A percentile compares a stretch with the other conserved stretches of the same genome.
These are phyloP conservation scores for Echinosophora koreensis DNA, from an alignment of 306 rosid genomes.

Conservation along the genomic window DNA sequence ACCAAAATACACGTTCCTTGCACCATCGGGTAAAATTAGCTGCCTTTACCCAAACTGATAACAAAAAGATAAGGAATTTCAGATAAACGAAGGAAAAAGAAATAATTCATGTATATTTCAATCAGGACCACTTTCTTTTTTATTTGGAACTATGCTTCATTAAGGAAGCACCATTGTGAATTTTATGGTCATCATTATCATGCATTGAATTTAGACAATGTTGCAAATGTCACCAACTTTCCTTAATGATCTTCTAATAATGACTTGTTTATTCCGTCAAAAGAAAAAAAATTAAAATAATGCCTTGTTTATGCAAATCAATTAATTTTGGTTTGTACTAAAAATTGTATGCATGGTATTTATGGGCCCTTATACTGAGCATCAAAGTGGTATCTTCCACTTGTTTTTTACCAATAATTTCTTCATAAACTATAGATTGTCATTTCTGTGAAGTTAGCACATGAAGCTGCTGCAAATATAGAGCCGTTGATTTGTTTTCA, in stretches of 20 bases:
- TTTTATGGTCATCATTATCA: background rate
- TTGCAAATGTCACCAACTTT: background rate
- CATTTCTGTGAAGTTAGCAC: slow-evolving; percentile 38
- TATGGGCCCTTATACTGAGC: slow-evolving; percentile 23
- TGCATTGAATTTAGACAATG: background rate
- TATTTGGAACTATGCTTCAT: background rate
- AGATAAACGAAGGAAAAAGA: background rate
- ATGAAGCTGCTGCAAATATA: slow-evolving; percentile 39
- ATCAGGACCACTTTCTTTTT: slow-evolving; percentile 4
- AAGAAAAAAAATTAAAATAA: no score
- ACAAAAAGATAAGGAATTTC: background rate
- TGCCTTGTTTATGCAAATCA: slow-evolving; percentile 5
- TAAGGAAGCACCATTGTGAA: slow-evolving; percentile 20
- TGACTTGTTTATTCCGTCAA: slow-evolving; percentile 13
- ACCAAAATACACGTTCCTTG: background rate
- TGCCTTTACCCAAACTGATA: background rate
- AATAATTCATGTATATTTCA: background rate
- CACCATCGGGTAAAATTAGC: background rate
- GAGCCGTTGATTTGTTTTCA: slow-evolving; percentile 66
- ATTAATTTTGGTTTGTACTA: slow-evolving; percentile 27
- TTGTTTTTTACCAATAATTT: slow-evolving; percentile 17
- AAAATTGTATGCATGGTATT: background rate
- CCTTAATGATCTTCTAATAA: slow-evolving; percentile 9
- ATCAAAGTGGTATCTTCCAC: background rate
- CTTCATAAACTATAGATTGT: slow-evolving; percentile 19